Base-by-base conservation (phyloP, 352 stramenopile genomes). In the Pythium dissimile region DNA sequence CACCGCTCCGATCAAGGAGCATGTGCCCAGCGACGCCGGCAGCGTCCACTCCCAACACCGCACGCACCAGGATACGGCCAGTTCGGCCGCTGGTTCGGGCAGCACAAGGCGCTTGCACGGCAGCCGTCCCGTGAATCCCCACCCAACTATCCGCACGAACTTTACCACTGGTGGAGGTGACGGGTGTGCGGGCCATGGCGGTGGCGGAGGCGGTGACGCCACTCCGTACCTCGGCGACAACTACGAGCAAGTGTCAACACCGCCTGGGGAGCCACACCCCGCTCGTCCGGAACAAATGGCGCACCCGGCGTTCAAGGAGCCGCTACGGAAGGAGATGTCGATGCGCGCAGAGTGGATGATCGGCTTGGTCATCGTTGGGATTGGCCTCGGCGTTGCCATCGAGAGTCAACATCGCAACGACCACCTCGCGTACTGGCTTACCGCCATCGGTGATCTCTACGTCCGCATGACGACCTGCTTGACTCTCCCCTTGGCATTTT, bases 401-500 rank as follows among this genome's bases (percentile, higher is more conserved):
- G 51, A 73, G 15, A 72, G 62, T n/a, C 46, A 71, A 18, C 51
- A 83, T 12, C 63, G 64, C 16, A 50, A 64, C 12, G 28, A 45
- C 1, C 54, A 73, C 1, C 42, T 84, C 37, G 72, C 68, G 1
- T 84, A 77, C 53, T 90, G 80, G 80, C 56, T 90, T 50, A 70
- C 73, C n/a, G 48, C 73, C 6, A 49, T 84, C 21, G 75, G 77
- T 23, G 59, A 54, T 0, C 56, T 90, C n/a, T 90, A 87, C 68
- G 65, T 80, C 12, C 73, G 77, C 30, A 59, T 80, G 28, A 67
- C 84, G 8, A 73, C 81, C 54, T 88, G 77, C 42, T 45, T 80
- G 27, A 72, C 71, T 26, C 60, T 90, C 13, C 80, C 77, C 3
- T 69, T 90, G 69, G 75, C 76, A 2, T 82, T 88, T 24, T 86